Base-by-base conservation (phyloP, 371 early-diverging fungal species). In the Nosema granulosis region DNA sequence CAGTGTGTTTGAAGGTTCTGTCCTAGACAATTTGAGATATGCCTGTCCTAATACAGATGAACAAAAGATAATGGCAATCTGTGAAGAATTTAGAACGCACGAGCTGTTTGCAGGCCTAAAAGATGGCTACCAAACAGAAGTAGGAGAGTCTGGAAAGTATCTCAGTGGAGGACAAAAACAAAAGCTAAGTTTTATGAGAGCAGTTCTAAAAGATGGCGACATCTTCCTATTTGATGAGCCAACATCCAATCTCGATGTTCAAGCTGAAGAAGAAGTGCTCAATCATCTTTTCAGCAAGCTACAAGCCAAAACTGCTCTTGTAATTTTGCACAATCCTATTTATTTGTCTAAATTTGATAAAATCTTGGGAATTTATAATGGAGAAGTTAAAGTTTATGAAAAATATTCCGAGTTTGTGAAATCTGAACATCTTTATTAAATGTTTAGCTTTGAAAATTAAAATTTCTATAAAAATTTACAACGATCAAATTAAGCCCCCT, bases 181-280 rank as follows among this genome's bases (percentile, higher is more conserved):
- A 83, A 90, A 92, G 75, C 88, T 93, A 31, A 88, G 90, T 18
- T 89, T 92, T 81, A 84, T 85, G 59, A 75, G 85, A 26, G 86
- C 85, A 13, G 62, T 87, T 43, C 52, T 88, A 49, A 86, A 84
- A 74, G 80, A 88, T 90, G 80, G 86, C 31, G 73, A 38, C 24
- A 77, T 84, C 24, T 52, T 87, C 13, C 77, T 87, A 11, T 74
- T 87, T 24, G 88, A 88, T 79, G 88, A 88, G 73, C 84, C 87
- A 0, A 88, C 88, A 13, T 75, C 80, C 20, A 84, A 83, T 59
- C 26, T 87, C 86, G 90, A 89, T 77, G 70, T 87, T 6, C 89
- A 91, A 78, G 89, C 90, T 37, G 96, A 97, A 84, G 89, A 88
- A 72, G 81, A 91, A 22, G 92, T 96, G 2, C 93, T 94, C 79